phyloP scores from a whole-genome alignment of 148 eudicot genomes.

The Chenopodium berlandieri region DNA sequence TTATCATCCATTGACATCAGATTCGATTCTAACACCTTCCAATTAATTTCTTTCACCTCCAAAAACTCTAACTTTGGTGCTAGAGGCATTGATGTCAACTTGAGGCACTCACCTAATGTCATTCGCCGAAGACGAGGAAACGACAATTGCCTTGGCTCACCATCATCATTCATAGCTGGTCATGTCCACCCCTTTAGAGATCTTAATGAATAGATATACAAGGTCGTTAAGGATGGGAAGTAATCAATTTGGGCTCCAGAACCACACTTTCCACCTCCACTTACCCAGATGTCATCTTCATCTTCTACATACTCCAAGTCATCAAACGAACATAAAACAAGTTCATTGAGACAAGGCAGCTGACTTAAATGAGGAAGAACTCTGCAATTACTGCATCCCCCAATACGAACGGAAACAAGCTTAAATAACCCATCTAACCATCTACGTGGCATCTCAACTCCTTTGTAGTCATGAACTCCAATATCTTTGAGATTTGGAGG shows the following conservation, averaged over 20 bases:
- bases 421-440: neutral
- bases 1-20: neutral
- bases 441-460: neutral
- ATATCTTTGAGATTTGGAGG: neutral
- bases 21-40: neutral
- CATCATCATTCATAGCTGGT: neutral
- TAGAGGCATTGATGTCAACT: neutral
- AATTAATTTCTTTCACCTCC: neutral
- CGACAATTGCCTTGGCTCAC: no score
- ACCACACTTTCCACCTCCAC: neutral
- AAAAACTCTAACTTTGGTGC: neutral
- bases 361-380: neutral
- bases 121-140: no score
- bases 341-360: neutral
- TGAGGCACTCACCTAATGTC: no score
- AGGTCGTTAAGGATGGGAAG: neutral
- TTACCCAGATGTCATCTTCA: neutral
- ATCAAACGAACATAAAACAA: neutral
- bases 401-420: neutral
- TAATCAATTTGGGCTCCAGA: neutral
- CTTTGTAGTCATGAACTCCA: neutral
- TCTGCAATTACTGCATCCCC: neutral
- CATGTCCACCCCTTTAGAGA: neutral
- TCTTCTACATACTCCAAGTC: neutral
- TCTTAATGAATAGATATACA: accelerated